phyloP scores from a whole-genome alignment of 148 eudicot genomes.

The Chenopodium album region DNA sequence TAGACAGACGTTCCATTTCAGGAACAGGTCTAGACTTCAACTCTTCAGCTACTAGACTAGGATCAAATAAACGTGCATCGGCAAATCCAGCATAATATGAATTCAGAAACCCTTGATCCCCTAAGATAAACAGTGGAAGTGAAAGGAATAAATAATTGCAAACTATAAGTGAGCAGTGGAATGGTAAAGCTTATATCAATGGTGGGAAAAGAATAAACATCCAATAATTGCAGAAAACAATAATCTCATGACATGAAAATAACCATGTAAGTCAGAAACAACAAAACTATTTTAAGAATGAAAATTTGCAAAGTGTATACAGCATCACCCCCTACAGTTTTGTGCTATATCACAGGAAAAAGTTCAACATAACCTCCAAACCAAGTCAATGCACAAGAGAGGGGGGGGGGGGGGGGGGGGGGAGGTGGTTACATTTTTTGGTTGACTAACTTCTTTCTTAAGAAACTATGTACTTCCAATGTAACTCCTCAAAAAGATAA shows the following conservation, averaged over 20 bases:
- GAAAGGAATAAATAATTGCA: constrained; percentile 7
- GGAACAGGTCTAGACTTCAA: constrained; percentile 60
- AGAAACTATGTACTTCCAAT: not conserved
- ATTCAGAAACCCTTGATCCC: constrained; percentile 96
- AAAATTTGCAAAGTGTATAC: not conserved
- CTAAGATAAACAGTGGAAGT: constrained; percentile 35
- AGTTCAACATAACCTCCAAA: not conserved
- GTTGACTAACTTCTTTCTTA: not conserved
- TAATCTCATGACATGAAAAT: not conserved
- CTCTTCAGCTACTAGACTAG: constrained; percentile 50
- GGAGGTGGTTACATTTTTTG: not conserved
- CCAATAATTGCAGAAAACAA: not conserved
- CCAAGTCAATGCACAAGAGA: not conserved
- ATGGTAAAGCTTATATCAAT: not conserved
- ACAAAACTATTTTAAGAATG: not conserved
- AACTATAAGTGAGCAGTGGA: not conserved
- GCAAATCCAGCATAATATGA: constrained; percentile 84
- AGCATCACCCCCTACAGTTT: not conserved
- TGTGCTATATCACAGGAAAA: not conserved
- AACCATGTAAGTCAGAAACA: not conserved
- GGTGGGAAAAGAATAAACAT: not conserved
- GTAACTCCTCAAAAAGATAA: too few relatives aligned
- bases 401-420: too few relatives aligned
- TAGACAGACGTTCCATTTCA: constrained; percentile 94
- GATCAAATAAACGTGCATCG: constrained; percentile 82